Percentiles rank a stretch among this genome's conserved stretches.
phyloP scores from a whole-genome alignment of 1,284 basidiomycete genomes.

The Tranzscheliella williamsii region DNA sequence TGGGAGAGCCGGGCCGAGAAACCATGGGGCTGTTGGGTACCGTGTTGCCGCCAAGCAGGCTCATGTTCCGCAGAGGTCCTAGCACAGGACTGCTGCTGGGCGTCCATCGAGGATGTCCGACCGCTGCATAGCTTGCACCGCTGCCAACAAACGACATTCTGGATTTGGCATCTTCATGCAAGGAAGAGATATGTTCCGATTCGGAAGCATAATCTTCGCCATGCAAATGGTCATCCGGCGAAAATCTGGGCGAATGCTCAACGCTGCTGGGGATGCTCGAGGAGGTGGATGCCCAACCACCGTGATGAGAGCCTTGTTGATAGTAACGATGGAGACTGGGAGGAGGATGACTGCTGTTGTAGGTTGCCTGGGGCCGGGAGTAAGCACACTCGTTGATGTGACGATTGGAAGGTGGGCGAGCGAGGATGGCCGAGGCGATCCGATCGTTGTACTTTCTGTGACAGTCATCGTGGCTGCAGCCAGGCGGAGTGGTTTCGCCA shows the following conservation, averaged over 20 bases:
- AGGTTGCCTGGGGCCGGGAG: slow-evolving; percentile 22
- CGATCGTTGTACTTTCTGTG: slow-evolving; percentile 53
- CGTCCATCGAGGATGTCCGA: slow-evolving; percentile 45
- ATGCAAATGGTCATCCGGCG: slow-evolving; percentile 48
- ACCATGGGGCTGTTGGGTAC: slow-evolving; percentile 55
- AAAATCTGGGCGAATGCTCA: slow-evolving; percentile 54
- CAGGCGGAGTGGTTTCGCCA: slow-evolving; percentile 32
- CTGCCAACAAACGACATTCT: slow-evolving; percentile 13
- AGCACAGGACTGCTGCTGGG: slow-evolving; percentile 59
- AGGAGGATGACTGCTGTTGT: slow-evolving; percentile 33
- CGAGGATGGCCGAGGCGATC: slow-evolving; percentile 40
- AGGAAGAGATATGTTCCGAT: slow-evolving; percentile 32
- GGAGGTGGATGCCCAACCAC: slow-evolving; percentile 45
- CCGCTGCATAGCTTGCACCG: slow-evolving; percentile 4
- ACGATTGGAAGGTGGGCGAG: slow-evolving; percentile 16
- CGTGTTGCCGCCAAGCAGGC: slow-evolving; percentile 52
- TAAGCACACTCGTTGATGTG: slow-evolving; percentile 20
- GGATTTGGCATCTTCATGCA: slow-evolving; percentile 27
- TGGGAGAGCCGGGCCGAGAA: slow-evolving; percentile 53
- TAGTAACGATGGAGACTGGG: slow-evolving; percentile 43
- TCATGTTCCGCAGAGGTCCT: slow-evolving; percentile 58
- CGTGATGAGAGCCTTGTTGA: slow-evolving; percentile 29
- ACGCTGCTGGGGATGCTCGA: slow-evolving; percentile 55
- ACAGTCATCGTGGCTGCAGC: slow-evolving; percentile 53
- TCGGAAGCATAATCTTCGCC: slow-evolving; percentile 52